Conservation (phyloP, 108 stramenopile species). For the Hondaea fermentalgiana region DNA sequence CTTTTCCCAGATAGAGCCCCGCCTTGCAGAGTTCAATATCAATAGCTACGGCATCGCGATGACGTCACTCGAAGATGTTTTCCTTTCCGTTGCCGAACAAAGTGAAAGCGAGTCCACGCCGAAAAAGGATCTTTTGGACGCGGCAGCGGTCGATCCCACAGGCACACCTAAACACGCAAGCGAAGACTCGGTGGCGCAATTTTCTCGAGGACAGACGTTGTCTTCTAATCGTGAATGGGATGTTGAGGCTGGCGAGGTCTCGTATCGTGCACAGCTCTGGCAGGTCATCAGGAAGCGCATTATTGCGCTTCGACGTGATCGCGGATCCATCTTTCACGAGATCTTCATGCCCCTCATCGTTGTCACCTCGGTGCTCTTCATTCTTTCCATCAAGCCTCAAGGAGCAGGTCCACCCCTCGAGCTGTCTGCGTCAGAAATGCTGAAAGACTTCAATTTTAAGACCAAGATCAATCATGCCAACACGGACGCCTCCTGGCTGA, state of each 20-base stretch:
- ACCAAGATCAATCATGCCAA: not conserved
- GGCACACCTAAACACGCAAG: no score
- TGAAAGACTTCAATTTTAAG: not conserved
- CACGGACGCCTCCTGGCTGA: not conserved
- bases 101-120: not conserved
- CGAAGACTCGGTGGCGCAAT: not conserved
- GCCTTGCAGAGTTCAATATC: slow-evolving; percentile 25
- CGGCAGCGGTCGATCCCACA: no score
- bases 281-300: not conserved
- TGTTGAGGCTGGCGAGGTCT: not conserved
- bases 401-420: not conserved
- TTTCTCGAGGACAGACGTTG: not conserved
- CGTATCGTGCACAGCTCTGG: not conserved
- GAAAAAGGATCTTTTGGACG: no score
- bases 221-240: not conserved
- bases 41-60: slow-evolving; percentile 45
- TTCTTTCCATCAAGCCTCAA: not conserved
- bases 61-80: slow-evolving; percentile 59
- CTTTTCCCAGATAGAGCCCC: slow-evolving; percentile 34
- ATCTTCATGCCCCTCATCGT: not conserved
- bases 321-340: slow-evolving; percentile 8
- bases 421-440: not conserved
- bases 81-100: slow-evolving; percentile 23
- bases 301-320: not conserved
- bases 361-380: not conserved